Evolutionary conservation across 2,329 filamentous ascomycete genomes (phyloP).

Genomic region (Claviceps capensis): DNA sequence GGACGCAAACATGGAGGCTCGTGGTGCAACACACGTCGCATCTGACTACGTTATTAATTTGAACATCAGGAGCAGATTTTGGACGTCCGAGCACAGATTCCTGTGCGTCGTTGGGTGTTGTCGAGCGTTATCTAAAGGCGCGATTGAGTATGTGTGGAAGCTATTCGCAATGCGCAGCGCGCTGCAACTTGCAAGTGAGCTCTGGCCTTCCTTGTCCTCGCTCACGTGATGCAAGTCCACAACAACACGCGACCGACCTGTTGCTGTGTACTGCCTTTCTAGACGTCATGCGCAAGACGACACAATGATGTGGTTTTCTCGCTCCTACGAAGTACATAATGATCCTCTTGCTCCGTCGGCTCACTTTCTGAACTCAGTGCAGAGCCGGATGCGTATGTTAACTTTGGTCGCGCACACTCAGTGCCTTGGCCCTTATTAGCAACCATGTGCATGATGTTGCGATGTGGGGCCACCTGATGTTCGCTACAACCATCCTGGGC

Average conservation of each 20-base stretch:
- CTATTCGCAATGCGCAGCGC: constrained; percentile 2
- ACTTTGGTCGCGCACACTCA: not conserved
- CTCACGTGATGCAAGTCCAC: constrained; percentile 4
- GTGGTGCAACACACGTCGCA: constrained; percentile 28
- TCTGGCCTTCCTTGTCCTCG: not conserved
- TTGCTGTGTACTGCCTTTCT: not conserved
- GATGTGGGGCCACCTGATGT: too few relatives aligned
- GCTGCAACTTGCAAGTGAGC: not conserved
- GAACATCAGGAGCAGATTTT: constrained; percentile 17
- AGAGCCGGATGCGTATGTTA: not conserved
- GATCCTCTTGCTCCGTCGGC: not conserved
- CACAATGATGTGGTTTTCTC: not conserved
- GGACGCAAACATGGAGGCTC: constrained; percentile 24
- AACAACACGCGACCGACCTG: not conserved
- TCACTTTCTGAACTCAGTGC: not conserved
- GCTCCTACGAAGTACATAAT: not conserved
- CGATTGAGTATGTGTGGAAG: not conserved
- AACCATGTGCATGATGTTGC: too few relatives aligned
- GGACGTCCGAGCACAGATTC: not conserved
- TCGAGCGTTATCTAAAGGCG: not conserved
- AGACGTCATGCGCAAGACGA: too few relatives aligned
- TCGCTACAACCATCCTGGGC: not conserved
- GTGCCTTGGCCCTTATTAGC: too few relatives aligned
- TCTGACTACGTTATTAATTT: constrained; percentile 20
- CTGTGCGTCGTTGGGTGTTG: not conserved